Base-by-base conservation (phyloP, 768 basidiomycete species). In the Pisolithus microcarpus region DNA sequence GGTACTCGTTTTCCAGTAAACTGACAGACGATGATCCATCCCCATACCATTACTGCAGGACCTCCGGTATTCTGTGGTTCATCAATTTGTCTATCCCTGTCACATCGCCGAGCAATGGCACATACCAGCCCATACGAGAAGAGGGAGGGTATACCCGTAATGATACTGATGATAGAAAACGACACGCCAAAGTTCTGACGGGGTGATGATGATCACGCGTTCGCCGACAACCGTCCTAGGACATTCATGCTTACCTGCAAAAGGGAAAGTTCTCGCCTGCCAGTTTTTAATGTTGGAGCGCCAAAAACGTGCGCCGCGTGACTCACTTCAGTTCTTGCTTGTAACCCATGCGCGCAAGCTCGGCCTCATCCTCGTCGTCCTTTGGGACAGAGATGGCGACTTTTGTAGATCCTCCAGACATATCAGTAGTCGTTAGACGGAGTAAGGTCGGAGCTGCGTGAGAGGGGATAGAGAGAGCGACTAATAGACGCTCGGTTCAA, bases 1-100 rank as follows among this genome's bases (percentile, higher is more conserved):
- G 34, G 34, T 11, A 34, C 5, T 34, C 15, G 40, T 28, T 9
- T 52, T 48, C 38, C 24, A 7, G 53, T 6, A 50, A 44, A 55
- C 80, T 52, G 56, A 84, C 81, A 66, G 37, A 82, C 83, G 31
- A 84, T 74, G 3, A 84, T 61, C 78, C 80, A 87, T 16, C 83
- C 82, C 82, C 83, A 85, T 0, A 83, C 82, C 85, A 87, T 88
- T 4, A 85, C 84, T 0, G 73, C 85, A 0, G 85, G 84, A 7
- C 86, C 86, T 38, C 86, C 85, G 0, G 84, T 87, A 43, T 78
- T 83, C 81, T 87, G 6, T 21, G 46, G n/a, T 48, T 46, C 45
- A 10, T 30, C 8, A n/a, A 18, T 19, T 50, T 23, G 23, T 7
- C 5, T 24, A 46, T 18, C 13, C 34, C 9, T n/a, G 23, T n/a